Evolutionary conservation across 139 green algal genomes (phyloP).

Genomic region (Chlorella sp.): DNA sequence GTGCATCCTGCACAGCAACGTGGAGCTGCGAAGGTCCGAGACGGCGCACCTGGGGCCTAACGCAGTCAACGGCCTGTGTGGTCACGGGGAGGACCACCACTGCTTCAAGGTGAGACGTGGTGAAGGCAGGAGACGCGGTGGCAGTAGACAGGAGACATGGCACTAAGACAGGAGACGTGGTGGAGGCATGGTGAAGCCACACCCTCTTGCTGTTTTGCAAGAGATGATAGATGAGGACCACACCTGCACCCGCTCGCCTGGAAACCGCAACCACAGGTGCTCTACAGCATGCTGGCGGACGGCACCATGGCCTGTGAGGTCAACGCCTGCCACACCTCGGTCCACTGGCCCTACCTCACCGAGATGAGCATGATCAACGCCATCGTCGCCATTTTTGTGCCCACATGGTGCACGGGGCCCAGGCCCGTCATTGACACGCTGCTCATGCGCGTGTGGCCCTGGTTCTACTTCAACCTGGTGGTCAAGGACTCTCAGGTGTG

Average conservation of each 20-base stretch:
- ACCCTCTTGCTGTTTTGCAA: too few species aligned
- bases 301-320: constrained; percentile 53
- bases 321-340: constrained; percentile 35
- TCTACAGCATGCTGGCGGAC: constrained; percentile 39
- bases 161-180: too few species aligned
- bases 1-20: constrained; percentile 15
- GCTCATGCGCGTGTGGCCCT: constrained; percentile 37
- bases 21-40: constrained; percentile 12
- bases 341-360: constrained; percentile 75
- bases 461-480: constrained; percentile 79
- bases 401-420: constrained; percentile 27
- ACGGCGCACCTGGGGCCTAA: constrained; percentile 6
- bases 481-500: constrained; percentile 49
- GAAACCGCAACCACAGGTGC: constrained; percentile 4
- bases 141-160: too few species aligned
- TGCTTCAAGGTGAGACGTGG: constrained; percentile 7
- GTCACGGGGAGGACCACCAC: not conserved
- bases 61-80: not conserved
- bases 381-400: constrained; percentile 58
- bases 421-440: constrained; percentile 16
- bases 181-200: too few species aligned
- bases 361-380: constrained; percentile 61
- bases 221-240: too few species aligned
- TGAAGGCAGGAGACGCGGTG: too few species aligned
- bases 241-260: not conserved